Base-by-base conservation (phyloP, 1,284 basidiomycete species). In the Pseudozyma hubeiensis region DNA sequence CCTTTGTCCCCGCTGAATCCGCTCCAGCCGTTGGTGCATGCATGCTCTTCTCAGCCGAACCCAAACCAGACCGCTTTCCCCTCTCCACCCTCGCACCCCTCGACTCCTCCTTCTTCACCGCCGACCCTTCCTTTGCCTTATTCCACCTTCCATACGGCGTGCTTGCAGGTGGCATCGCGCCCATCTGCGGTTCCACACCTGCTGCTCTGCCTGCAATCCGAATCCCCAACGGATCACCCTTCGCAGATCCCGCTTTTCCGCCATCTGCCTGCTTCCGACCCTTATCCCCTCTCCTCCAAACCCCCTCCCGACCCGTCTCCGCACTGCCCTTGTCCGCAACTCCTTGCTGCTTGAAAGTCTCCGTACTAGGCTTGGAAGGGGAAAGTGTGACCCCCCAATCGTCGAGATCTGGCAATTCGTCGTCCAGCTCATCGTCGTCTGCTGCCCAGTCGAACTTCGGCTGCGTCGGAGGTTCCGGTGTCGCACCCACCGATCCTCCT, bases 361-460 rank as follows among this genome's bases (percentile, higher is more conserved):
- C 34, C 17, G 43, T 24, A 37, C 35, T 55, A 17, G 72, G 65
- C 19, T 70, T 70, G 33, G 31, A 35, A 43, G 60, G 60, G 7
- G 64, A 48, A 9, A 73, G 65, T 2, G 73, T 73, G 3, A 78
- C 64, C 1, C 73, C 76, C 76, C 76, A 78, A 45, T 79, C 78
- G 24, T 76, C 68, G 2, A 80, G 54, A 41, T 80, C 78, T 2
- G 78, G 78, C 33, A 80, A 49, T 50, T 66, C 53, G 52, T 80
- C 78, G 39, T 74, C 78, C 10, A 69, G 51, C 40, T 80, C 78
- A 43, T 71, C 74, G 49, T 79, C 78, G 17, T 80, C 78, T 2
- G 65, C 77, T 6, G 78, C 78, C 78, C 78, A 80, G 57, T 80
- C 71, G 46, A 79, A 64, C 33, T 73, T 62, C 6, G 37, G n/a